phyloP scores from a whole-genome alignment of 2,329 filamentous ascomycete genomes.

The Colletotrichum sojae region DNA sequence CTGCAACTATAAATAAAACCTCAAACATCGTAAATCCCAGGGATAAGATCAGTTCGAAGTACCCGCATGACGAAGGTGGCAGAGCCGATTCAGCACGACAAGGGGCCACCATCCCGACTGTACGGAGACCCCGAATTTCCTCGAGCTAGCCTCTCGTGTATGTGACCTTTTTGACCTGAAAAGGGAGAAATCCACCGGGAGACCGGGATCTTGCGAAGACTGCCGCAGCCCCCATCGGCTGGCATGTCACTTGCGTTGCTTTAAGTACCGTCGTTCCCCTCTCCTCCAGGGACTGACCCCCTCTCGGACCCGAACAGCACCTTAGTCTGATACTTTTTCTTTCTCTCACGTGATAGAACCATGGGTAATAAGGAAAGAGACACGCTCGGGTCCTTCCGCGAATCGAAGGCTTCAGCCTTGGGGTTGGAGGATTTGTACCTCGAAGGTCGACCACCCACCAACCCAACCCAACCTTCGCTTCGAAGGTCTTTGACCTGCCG shows the following conservation, averaged over 20 bases:
- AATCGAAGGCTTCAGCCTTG: slow-evolving; percentile 21
- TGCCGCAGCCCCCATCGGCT: slow-evolving; percentile 11
- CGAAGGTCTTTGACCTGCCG: background rate
- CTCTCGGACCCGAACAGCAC: background rate
- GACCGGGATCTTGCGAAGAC: slow-evolving; percentile 4
- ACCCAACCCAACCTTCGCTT: background rate
- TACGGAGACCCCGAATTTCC: slow-evolving; percentile 7
- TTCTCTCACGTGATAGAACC: background rate
- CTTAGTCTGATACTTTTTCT: background rate
- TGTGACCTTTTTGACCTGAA: background rate
- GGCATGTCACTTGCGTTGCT: slow-evolving; percentile 17
- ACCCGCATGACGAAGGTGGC: no score
- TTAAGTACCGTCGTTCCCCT: slow-evolving; percentile 18
- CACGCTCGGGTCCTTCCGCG: background rate
- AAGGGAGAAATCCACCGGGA: background rate
- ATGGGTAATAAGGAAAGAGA: slow-evolving; percentile 23
- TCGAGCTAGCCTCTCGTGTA: slow-evolving; percentile 7
- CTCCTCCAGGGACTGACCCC: background rate
- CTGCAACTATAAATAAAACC: no score
- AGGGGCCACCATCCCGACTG: background rate
- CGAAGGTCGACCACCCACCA: slow-evolving; percentile 5
- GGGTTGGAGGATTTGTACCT: slow-evolving; percentile 27
- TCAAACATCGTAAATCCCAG: no score
- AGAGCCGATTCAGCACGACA: background rate
- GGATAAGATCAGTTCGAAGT: background rate